These are phyloP conservation scores for Trichocladium antarcticum DNA, from an alignment of 495 filamentous ascomycete genomes.

Conservation along the genomic window DNA sequence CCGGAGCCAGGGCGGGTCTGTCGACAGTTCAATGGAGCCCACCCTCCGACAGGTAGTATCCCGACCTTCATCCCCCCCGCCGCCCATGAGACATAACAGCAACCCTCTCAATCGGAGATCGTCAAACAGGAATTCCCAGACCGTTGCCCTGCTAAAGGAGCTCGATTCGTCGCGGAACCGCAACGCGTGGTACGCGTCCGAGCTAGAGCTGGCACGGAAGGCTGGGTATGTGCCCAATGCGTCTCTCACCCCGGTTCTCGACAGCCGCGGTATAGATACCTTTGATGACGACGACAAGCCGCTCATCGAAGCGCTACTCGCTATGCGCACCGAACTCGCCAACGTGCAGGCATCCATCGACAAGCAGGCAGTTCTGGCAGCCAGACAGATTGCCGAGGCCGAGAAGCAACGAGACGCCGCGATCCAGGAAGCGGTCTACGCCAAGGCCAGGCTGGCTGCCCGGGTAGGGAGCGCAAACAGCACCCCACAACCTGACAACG, in stretches of 20 bases:
- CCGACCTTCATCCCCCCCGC: constrained; percentile 42
- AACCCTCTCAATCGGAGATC: constrained; percentile 40
- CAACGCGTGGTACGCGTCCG: constrained; percentile 95
- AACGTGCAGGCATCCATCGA: constrained; percentile 81
- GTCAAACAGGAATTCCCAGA: constrained; percentile 45
- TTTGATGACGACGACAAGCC: constrained; percentile 86
- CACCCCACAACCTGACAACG: constrained; percentile 59
- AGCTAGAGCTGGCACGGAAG: constrained; percentile 79
- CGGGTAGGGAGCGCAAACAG: constrained; percentile 55
- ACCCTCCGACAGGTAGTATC: constrained; percentile 30
- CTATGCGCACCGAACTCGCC: constrained; percentile 74
- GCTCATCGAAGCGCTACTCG: constrained; percentile 81
- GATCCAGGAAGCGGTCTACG: constrained; percentile 84
- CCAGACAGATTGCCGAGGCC: constrained; percentile 79
- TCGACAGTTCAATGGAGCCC: constrained; percentile 42
- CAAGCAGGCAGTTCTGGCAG: constrained; percentile 69
- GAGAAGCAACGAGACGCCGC: constrained; percentile 89
- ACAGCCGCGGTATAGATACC: constrained; percentile 61
- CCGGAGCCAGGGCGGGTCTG: constrained; percentile 35
- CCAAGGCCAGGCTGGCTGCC: constrained; percentile 83
- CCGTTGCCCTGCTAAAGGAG: constrained; percentile 61
- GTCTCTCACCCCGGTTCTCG: constrained; percentile 60
- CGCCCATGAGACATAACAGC: constrained; percentile 40
- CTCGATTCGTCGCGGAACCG: constrained; percentile 69
- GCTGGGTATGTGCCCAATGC: constrained; percentile 70